Percentiles rank a stretch among this genome's conserved stretches.
These are phyloP conservation scores for Posidonia oceanica DNA, from an alignment of 116 monocot species.

Conservation along the genomic window DNA sequence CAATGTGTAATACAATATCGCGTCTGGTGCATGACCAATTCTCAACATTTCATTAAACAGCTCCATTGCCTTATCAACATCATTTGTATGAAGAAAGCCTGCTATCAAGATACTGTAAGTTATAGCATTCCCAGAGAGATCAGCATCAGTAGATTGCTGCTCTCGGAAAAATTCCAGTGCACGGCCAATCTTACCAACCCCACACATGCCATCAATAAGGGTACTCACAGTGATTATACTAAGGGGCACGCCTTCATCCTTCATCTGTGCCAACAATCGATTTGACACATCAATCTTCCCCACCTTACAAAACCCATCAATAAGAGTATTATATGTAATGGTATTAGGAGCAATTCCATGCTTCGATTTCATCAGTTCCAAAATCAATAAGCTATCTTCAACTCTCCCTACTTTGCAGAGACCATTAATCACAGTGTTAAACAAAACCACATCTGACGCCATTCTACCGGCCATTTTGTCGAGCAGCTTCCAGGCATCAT, in stretches of 20 bases:
- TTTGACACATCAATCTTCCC: conserved; percentile 32
- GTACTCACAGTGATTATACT: conserved; percentile 55
- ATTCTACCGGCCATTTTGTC: conserved; percentile 34
- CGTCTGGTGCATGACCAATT: conserved; percentile 42
- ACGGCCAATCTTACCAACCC: conserved; percentile 32
- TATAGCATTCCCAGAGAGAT: conserved; percentile 29
- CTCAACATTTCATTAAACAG: conserved; percentile 65
- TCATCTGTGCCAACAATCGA: conserved; percentile 40
- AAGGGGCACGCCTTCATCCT: conserved; percentile 27
- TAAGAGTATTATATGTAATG: conserved; percentile 48
- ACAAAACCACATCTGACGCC: conserved; percentile 25
- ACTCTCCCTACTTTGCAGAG: conserved; percentile 58
- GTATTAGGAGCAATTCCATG: conserved; percentile 28
- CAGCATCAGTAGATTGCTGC: not conserved
- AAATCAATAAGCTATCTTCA: conserved; percentile 21
- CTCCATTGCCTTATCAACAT: conserved; percentile 52
- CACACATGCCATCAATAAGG: conserved; percentile 58
- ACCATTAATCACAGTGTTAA: conserved; percentile 58
- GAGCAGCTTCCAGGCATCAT: conserved; percentile 49
- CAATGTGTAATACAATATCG: conserved; percentile 45
- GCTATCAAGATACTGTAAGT: conserved; percentile 63
- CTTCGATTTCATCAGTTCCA: conserved; percentile 28
- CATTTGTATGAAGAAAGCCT: conserved; percentile 58
- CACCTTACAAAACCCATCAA: conserved; percentile 62
- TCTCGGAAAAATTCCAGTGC: conserved; percentile 51